Base-by-base conservation (phyloP, 1,284 basidiomycete species). In the Leccinum angustisporum region DNA sequence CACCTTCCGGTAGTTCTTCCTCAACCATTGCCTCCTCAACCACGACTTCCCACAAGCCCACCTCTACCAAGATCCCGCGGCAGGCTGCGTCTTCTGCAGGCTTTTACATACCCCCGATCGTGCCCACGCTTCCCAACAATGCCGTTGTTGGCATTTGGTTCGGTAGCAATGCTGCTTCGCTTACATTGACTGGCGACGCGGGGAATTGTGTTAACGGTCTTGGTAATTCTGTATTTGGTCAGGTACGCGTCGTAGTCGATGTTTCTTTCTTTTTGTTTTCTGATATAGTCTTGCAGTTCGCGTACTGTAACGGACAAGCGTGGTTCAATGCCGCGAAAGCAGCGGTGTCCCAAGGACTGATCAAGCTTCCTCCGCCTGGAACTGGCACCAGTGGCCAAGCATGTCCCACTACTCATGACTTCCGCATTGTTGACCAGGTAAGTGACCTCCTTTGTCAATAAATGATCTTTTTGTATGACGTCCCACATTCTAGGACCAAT, bases 131-230 rank as follows among this genome's bases (percentile, higher is more conserved):
- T 56, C 71, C 69, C 14, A 40, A 66, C 36, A 65, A 67, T 10
- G 64, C 71, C 5, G 50, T 72, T 11, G 71, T 70, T 33, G 69
- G 70, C 6, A 61, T 72, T 40, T 70, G 69, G 71, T 70, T 70
- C 10, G 69, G 69, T 33, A 73, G 70, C 25, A 73, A 73, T 43
- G 69, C 70, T 6, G 57, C 11, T 18, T 61, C 64, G 4, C 30
- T 73, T 3, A 73, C 62, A 2, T 52, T 70, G 25, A 72, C 66
- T 6, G 70, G 69, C 2, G 56, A 34, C 10, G 73, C 66, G 27
- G 56, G n/a, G 2, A 67, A 30, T 36, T 70, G 69, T 31, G 62
- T 73, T 48, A 73, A 70, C 13, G 69, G 71, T 40, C 25, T 68
- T 16, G 63, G 55, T 3, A 43, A 48, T 52, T 70, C 71, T 2